Evolutionary conservation across 1,284 basidiomycete genomes (phyloP), one percentile per base, ranked within the genome.

Genomic region (Cryptococcus floricola): DNA sequence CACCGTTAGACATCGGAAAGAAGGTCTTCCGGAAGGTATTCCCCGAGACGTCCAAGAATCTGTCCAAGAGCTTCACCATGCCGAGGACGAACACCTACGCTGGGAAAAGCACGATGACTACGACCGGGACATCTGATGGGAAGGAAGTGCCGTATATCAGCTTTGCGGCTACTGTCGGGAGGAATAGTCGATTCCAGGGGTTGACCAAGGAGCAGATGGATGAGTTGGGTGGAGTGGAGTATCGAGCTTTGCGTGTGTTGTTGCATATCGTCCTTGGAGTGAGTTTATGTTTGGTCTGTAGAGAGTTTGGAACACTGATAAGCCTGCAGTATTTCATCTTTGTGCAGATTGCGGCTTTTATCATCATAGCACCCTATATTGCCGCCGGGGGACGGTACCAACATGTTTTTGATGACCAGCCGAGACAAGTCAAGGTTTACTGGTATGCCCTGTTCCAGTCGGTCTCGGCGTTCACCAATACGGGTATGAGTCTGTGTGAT

Each of bases 171-270:
- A 77, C 84, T 12, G 90, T 95, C 4, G 89, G 89, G 0, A 81
- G 88, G 52, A 98, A 98, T 73, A 95, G 91, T 23, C 80, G 83
- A n/a, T 97, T 98, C 71, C 83, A 85, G 49, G 80, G 83, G 42
- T 77, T 97, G 52, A 89, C 87, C 0, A 82, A 85, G 38, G 88
- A 91, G 53, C 88, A 98, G 68, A 80, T 91, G 64, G 89, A 95
- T 60, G 92, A 97, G 75, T 80, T 98, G 5, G 93, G 93, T 8
- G 94, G 94, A 6, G 88, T 96, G 14, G 95, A 98, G 74, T 98
- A 92, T 69, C 83, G 91, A n/a, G 91, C 88, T 1, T 77, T 96
- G 54, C 87, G 86, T 57, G 81, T 87, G 4, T 74, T 95, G 43
- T 78, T 91, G 16, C 91, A 87, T 85, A 82, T 91, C 57, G 83